Evolutionary conservation across 2,329 filamentous ascomycete species (phyloP), one percentile per base, ranked within the genome.

Genomic region (Nemania bipapillata): DNA sequence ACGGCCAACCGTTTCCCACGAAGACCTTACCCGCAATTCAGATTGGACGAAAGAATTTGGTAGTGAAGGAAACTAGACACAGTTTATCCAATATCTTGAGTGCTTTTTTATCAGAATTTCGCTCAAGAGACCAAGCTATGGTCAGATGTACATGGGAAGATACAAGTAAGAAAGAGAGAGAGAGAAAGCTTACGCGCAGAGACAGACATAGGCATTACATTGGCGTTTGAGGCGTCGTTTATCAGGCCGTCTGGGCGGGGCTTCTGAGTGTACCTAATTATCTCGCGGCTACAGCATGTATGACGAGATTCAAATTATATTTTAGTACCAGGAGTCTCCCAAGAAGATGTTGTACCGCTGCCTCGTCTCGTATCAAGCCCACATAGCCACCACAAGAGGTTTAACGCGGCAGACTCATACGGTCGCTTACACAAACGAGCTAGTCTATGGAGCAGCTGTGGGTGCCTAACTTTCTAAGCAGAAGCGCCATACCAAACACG

Each of bases 31-130:
- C 73, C 87, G 89, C 76, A 97, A 95, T 79, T 86, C 92, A 54
- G 94, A 97, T 52, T 99, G 96, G 96, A 99, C 96, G 9, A 88
- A 91, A 76, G 94, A 98, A 82, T 98, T 98, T 82, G 95, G 95
- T 65, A 97, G 93, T 78, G 95, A 97, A 80, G 95, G 95, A 20
- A 79, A 79, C 63, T 79, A 88, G 54, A 59, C 4, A 17, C 17
- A 5, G 20, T 6, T 20, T n/a, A 20, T 5, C 37, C n/a, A 49
- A 63, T 49, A 15, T 24, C 62, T 63, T 63, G 20, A 35, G 35
- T 26, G 8, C 22, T 35, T 30, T 47, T 53, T 47, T 45, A 45
- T 30, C 59, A 6, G 26, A 45, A 20, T 35, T n/a, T 12, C 20
- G 22, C 61, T 11, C 22, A 28, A 61, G 45, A 63, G 17, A 40